Conservation (phyloP, 768 basidiomycete genomes). For the Podaxis mareebaensis region DNA sequence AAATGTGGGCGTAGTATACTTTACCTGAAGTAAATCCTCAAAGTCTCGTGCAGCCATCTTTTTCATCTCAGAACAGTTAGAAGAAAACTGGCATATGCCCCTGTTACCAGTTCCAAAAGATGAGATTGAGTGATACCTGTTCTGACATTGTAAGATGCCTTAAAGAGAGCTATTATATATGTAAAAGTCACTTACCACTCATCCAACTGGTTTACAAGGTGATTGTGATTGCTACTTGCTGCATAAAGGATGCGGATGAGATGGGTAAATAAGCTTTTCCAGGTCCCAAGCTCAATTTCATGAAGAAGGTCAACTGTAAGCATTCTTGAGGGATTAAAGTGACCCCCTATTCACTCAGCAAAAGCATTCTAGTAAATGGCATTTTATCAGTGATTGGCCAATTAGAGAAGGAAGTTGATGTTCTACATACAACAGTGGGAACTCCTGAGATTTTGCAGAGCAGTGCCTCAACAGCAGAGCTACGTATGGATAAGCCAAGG, state of each 20-base stretch:
- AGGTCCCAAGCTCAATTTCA: constrained; percentile 37
- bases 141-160: neutral
- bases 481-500: neutral
- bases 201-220: neutral
- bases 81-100: constrained; percentile 30
- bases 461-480: neutral
- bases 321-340: constrained; percentile 27
- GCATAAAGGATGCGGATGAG: neutral
- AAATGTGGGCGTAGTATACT: neutral
- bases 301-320: constrained; percentile 35
- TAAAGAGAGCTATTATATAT: neutral
- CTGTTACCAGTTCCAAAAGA: constrained; percentile 6
- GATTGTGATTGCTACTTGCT: neutral
- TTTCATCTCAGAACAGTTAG: constrained; percentile 32
- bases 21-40: constrained; percentile 39
- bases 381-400: neutral
- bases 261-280: constrained; percentile 25
- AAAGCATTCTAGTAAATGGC: neutral
- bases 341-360: constrained; percentile 6
- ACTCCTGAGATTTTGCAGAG: neutral
- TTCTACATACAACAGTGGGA: neutral
- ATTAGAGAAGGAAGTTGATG: neutral
- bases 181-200: neutral
- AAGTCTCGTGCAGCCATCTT: constrained; percentile 36
- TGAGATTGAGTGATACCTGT: neutral